Conservation (phyloP, 176 grass and related monocot species). For the Pontederia crassipes region DNA sequence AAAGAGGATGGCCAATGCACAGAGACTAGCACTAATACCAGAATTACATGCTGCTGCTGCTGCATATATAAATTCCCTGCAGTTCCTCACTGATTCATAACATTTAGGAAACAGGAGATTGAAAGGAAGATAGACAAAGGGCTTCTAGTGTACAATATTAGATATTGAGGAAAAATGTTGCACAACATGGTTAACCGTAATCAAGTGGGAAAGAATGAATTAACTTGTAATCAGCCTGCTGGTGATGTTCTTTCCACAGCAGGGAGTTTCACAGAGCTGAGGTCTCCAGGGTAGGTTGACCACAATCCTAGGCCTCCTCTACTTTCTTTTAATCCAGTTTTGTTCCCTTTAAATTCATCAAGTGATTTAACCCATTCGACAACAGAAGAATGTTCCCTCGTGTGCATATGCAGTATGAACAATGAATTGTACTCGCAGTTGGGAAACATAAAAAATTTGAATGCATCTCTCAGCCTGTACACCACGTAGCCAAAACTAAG, state of each 20-base stretch:
- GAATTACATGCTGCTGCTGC: too few relatives aligned
- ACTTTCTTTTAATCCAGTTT: slow-evolving; percentile 58
- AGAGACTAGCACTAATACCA: too few relatives aligned
- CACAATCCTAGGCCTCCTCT: slow-evolving; percentile 83
- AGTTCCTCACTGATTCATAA: too few relatives aligned
- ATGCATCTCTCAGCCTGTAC: slow-evolving; percentile 41
- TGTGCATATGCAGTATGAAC: slow-evolving; percentile 86
- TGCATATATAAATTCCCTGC: too few relatives aligned
- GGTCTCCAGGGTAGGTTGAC: slow-evolving; percentile 55
- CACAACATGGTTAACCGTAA: too few relatives aligned
- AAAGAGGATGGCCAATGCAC: too few relatives aligned
- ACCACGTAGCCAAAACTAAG: slow-evolving; percentile 89
- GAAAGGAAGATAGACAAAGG: too few relatives aligned
- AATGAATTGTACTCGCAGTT: slow-evolving; percentile 98
- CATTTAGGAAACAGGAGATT: too few relatives aligned
- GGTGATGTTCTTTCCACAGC: slow-evolving; percentile 54
- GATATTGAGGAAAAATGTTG: too few relatives aligned
- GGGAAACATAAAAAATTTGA: slow-evolving; percentile 92
- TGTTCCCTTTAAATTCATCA: slow-evolving; percentile 58
- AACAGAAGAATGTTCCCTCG: slow-evolving; percentile 76
- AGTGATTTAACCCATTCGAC: slow-evolving; percentile 91
- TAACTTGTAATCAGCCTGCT: slow-evolving; percentile 38
- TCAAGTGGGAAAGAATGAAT: background rate
- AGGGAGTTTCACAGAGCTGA: slow-evolving; percentile 52
- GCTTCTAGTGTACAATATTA: too few relatives aligned